These are phyloP conservation scores for Penicillium subrubescens DNA, from an alignment of 495 filamentous ascomycete species.

Conservation along the genomic window DNA sequence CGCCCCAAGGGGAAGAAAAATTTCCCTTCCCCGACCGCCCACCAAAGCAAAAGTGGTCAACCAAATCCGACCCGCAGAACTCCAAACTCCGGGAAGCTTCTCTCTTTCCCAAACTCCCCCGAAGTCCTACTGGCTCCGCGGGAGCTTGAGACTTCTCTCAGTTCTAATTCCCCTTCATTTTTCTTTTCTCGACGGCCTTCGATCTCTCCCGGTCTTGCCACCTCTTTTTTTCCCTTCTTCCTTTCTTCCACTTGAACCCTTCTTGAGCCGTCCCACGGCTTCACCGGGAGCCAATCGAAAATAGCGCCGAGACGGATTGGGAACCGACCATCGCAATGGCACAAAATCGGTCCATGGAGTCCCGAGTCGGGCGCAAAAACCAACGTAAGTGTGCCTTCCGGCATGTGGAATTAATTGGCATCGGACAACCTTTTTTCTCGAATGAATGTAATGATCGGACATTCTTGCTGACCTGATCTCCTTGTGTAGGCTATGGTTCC, in stretches of 20 bases:
- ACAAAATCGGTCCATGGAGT: conserved; percentile 71
- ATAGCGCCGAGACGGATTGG: conserved; percentile 7
- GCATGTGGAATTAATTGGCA: conserved; percentile 23
- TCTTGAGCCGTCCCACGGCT: background rate
- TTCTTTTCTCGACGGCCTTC: conserved; percentile 4
- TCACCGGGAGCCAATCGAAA: conserved; percentile 1
- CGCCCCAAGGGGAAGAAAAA: conserved; percentile 29
- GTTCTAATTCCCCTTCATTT: conserved; percentile 10
- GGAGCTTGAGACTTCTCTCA: conserved; percentile 16
- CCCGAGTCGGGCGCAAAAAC: conserved; percentile 72
- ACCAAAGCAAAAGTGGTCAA: conserved; percentile 4
- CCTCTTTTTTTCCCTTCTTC: conserved; percentile 12
- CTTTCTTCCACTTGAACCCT: conserved; percentile 2
- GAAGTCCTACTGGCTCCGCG: conserved; percentile 19
- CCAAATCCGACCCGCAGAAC: background rate
- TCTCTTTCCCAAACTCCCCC: conserved; percentile 13
- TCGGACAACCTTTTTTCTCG: background rate
- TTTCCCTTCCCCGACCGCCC: conserved; percentile 34
- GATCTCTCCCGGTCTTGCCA: conserved; percentile 11
- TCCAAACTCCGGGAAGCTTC: conserved; percentile 11
- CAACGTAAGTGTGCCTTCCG: conserved; percentile 62
- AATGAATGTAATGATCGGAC: background rate
- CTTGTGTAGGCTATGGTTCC: conserved; percentile 75
- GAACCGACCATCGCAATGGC: conserved; percentile 50
- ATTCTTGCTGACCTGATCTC: conserved; percentile 15